Base-by-base conservation (phyloP, 2,329 filamentous ascomycete species). In the Talaromyces atroroseus region DNA sequence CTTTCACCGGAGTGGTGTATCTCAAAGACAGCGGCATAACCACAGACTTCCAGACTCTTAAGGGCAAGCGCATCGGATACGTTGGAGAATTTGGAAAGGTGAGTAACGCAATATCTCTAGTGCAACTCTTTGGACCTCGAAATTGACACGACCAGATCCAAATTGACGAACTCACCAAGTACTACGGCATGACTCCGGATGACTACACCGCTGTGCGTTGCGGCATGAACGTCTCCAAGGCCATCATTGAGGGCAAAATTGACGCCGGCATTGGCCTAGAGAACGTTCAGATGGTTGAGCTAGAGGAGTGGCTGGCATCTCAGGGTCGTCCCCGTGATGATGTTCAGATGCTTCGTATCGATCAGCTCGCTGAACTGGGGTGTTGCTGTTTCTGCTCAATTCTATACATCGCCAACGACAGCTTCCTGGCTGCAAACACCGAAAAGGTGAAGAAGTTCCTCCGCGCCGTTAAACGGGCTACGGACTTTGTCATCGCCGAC, bases 321-420 rank as follows among this genome's bases (percentile, higher is more conserved):
- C 85, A 88, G 68, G 79, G 79, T 62, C 84, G 86, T 1, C 80
- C 83, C 58, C 81, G 80, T 68, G 74, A 76, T 14, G 87, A 90
- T 61, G 88, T 90, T 7, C 84, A 89, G 73, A 90, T 91, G 87
- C 82, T 91, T 18, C 84, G 88, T 65, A 91, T 91, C 66, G 88
- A 91, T 68, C 82, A 90, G 75, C 84, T 91, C 26, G 88, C 88
- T 34, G 86, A 90, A 70, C 78, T 90, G 2, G 88, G 88, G 50
- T 91, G 88, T 76, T 91, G 88, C 81, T 91, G 88, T 79, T 91
- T 91, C 82, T 91, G 88, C 74, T 84, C 84, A 26, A 88, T 91
- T 69, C 78, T 91, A 42, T 90, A 91, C 78, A 91, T 91, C 61
- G 87, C 84, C 64, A 90, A 91, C 72, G 86, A 90, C 65, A 66